Percentiles rank a stretch among this genome's conserved stretches.
Conservation (phyloP, 768 basidiomycete species). For the Amanita rubescens region DNA sequence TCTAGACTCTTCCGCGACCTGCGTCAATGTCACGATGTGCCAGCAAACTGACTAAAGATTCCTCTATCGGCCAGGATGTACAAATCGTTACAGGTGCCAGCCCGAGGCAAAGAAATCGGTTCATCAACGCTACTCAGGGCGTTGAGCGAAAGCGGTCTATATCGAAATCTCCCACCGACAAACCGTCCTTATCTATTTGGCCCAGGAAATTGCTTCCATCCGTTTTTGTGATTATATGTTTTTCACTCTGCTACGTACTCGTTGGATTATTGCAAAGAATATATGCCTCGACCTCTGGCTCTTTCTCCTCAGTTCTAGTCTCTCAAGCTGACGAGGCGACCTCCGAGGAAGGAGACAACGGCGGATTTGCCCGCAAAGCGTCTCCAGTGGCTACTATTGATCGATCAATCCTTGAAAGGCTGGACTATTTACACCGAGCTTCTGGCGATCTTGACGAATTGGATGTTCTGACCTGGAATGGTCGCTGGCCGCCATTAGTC, state of each 20-base stretch:
- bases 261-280: neutral
- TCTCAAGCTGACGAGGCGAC: neutral
- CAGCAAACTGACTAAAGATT: neutral
- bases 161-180: neutral
- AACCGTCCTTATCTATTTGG: neutral
- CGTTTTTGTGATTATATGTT: neutral
- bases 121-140: neutral
- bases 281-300: neutral
- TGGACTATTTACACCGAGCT: constrained; percentile 16
- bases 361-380: neutral
- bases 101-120: neutral
- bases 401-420: constrained; percentile 19
- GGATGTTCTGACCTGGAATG: constrained; percentile 1
- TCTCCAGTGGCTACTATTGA: constrained; percentile 15
- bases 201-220: neutral
- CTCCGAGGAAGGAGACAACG: too few relatives aligned
- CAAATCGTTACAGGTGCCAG: neutral
- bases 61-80: neutral
- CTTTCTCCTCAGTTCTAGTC: neutral
- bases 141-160: neutral
- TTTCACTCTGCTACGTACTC: neutral
- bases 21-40: neutral
- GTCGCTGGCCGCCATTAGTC: constrained; percentile 25
- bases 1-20: neutral
- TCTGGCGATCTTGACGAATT: constrained; percentile 9